Conservation (phyloP, 495 filamentous ascomycete genomes). For the Penicillium pulvis region DNA sequence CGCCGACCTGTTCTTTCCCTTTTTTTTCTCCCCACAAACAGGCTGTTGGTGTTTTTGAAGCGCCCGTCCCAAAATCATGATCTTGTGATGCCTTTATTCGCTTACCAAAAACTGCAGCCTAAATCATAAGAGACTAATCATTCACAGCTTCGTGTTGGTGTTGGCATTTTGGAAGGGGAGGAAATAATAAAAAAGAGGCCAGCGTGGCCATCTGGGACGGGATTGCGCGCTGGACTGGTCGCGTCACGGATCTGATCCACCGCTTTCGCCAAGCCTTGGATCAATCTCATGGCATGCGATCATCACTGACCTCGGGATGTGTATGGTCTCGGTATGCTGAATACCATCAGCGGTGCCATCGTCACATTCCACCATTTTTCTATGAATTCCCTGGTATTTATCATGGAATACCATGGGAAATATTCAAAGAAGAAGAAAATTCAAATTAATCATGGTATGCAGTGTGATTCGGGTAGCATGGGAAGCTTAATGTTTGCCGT, state of each 20-base stretch:
- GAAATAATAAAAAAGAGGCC: slow-evolving; percentile 16
- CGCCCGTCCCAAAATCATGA: background rate
- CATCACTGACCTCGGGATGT: slow-evolving; percentile 12
- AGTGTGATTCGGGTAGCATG: background rate
- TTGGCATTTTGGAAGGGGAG: background rate
- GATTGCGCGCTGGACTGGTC: slow-evolving; percentile 26
- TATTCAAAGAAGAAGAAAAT: background rate
- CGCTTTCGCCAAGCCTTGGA: slow-evolving; percentile 26
- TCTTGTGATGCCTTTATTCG: background rate
- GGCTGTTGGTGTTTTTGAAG: slow-evolving; percentile 3
- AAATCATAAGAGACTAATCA: background rate
- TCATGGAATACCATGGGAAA: background rate
- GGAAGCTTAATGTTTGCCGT: background rate
- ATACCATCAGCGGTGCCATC: slow-evolving; percentile 21
- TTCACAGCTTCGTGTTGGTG: background rate
- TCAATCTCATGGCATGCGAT: slow-evolving; percentile 28
- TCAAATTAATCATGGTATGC: background rate
- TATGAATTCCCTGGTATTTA: background rate
- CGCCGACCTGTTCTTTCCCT: slow-evolving; percentile 33
- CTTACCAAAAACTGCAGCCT: background rate
- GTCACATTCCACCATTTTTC: slow-evolving; percentile 21
- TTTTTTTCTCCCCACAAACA: slow-evolving; percentile 16
- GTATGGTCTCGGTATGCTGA: slow-evolving; percentile 9
- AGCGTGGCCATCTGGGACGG: slow-evolving; percentile 25
- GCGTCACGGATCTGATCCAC: slow-evolving; percentile 18